Percentiles rank a stretch among this genome's conserved stretches.
Conservation (phyloP, 345 rosid species). For the Gossypium turneri region DNA sequence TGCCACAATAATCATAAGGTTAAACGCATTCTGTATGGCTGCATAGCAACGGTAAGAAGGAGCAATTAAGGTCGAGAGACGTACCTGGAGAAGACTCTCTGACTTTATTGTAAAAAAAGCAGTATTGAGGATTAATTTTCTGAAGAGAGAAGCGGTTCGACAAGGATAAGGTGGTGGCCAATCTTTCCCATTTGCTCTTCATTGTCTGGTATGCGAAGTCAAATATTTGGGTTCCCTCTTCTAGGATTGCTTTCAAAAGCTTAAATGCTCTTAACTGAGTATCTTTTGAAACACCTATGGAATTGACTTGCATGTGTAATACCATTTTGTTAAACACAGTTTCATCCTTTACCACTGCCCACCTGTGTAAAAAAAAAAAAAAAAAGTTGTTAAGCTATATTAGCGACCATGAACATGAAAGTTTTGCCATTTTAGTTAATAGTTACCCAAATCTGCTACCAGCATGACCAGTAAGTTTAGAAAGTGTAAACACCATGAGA, state of each 20-base stretch:
- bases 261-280: slow-evolving; percentile 50
- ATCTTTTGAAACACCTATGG: slow-evolving; percentile 56
- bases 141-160: slow-evolving; percentile 56
- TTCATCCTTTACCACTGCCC: slow-evolving; percentile 62
- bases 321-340: slow-evolving; percentile 46
- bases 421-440: background rate
- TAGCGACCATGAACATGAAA: background rate
- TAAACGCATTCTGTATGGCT: background rate
- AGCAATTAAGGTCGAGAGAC: background rate
- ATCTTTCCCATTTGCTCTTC: slow-evolving; percentile 44
- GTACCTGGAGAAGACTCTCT: slow-evolving; percentile 44
- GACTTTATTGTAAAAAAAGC: slow-evolving; percentile 33
- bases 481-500: slow-evolving; percentile 53
- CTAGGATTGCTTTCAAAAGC: slow-evolving; percentile 44
- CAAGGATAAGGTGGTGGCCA: slow-evolving; percentile 27
- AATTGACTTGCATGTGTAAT: slow-evolving; percentile 8
- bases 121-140: slow-evolving; percentile 35
- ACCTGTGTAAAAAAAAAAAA: slow-evolving; percentile 30
- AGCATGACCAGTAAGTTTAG: slow-evolving; percentile 81
- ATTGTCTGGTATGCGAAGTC: slow-evolving; percentile 43
- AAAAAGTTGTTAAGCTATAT: background rate
- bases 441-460: slow-evolving; percentile 66
- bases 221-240: slow-evolving; percentile 35
- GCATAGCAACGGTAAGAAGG: background rate
- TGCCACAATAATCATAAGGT: slow-evolving; percentile 15